Base-by-base conservation (phyloP, 1,284 basidiomycete genomes). In the Rhodotorula sp. region DNA sequence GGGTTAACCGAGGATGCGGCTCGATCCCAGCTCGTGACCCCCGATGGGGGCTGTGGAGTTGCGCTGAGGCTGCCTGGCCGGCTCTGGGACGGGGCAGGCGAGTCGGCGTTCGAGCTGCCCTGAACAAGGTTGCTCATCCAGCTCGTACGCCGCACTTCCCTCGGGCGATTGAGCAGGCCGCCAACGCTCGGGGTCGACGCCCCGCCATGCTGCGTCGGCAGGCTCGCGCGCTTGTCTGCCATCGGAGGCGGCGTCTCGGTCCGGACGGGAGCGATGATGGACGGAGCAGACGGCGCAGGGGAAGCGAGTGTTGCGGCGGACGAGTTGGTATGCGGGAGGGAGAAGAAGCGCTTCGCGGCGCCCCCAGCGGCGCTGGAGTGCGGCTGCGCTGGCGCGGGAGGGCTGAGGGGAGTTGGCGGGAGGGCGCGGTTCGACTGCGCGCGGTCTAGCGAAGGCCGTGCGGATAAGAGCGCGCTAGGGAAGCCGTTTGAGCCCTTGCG, bases 331-430 rank as follows among this genome's bases (percentile, higher is more conserved):
- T 55, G 42, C 23, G 71, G 67, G 12, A 72, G 56, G 27, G 71
- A 67, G 61, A 67, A 69, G 64, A 73, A 73, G 12, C 67, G 59
- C 13, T 55, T 55, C 13, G 67, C 61, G 0, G 42, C 68, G 13
- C 50, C 61, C 13, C 21, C n/a, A 12, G 61, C 60, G 21, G 64
- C 61, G 34, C 34, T 34, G 2, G 66, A 45, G 3, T 64, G 56
- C 1, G 50, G 7, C 7, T 25, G 17, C 16, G 61, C 25, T 3
- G 44, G 41, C 2, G 63, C 48, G 9, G 48, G 55, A 8, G 63
- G 55, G 2, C 46, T 48, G 13, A 50, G 21, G 1, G 67, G 63
- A 0, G 67, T 62, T 13, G 67, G 67, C 5, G 63, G 62, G 9
- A 64, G 67, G 1, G 62, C 67, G 27, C 67, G 67, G 7, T 57